Evolutionary conservation across 805 yeast genomes (phyloP).

Genomic region (Myxozyma lipomycoides): DNA sequence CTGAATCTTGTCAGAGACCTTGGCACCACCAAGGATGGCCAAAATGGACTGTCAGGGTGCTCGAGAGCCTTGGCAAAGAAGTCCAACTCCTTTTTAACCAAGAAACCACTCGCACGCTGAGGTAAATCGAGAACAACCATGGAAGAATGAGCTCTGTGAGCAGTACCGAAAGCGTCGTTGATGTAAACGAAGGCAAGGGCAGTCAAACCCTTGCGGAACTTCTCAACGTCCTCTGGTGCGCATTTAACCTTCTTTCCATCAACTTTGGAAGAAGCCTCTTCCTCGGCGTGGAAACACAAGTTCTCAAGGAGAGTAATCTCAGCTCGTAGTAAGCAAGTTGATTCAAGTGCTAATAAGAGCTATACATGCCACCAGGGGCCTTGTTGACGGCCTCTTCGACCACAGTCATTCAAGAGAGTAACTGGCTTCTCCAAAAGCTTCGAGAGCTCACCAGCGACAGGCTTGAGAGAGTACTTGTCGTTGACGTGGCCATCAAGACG

Average conservation of each 20-base stretch:
- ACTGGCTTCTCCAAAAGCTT: slow-evolving; percentile 71
- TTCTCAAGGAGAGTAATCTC: slow-evolving; percentile 88
- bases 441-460: slow-evolving; percentile 86
- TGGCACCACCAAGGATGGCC: slow-evolving; percentile 99
- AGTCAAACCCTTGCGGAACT: slow-evolving; percentile 86
- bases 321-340: slow-evolving; percentile 51
- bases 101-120: slow-evolving; percentile 97
- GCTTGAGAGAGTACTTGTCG: slow-evolving; percentile 85
- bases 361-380: slow-evolving; percentile 52
- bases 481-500: slow-evolving; percentile 95
- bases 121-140: slow-evolving; percentile 97
- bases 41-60: slow-evolving; percentile 97
- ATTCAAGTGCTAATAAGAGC: neutral
- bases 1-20: slow-evolving; percentile 98
- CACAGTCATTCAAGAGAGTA: slow-evolving; percentile 77
- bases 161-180: slow-evolving; percentile 98
- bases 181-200: slow-evolving; percentile 94
- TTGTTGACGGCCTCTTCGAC: slow-evolving; percentile 74
- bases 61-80: slow-evolving; percentile 98
- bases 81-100: slow-evolving; percentile 93
- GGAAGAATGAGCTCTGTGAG: slow-evolving; percentile 99
- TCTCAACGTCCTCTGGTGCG: slow-evolving; percentile 71
- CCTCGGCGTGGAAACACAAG: slow-evolving; percentile 96
- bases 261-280: slow-evolving; percentile 83
- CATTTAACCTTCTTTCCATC: slow-evolving; percentile 95